Evolutionary conservation across 208 protist genomes (phyloP).

Genomic region (Leishmania lainsoni): DNA sequence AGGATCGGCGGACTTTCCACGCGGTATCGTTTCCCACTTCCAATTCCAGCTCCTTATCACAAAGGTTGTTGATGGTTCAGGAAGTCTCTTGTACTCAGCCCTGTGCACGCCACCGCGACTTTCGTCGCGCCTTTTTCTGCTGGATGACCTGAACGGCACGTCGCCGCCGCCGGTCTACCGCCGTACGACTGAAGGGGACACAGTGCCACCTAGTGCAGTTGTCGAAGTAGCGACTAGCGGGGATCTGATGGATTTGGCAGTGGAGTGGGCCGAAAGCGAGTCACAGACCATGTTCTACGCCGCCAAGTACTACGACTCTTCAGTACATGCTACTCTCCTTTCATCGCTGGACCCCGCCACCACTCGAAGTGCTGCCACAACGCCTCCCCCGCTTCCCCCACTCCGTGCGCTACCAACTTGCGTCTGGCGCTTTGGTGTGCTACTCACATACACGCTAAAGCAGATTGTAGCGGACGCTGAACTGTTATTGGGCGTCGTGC

Average conservation of each 20-base stretch:
- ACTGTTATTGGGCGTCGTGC: constrained; percentile 17
- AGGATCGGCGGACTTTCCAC: background rate
- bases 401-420: constrained; percentile 15
- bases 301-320: constrained; percentile 62
- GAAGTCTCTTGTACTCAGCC: constrained; percentile 17
- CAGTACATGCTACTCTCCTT: constrained; percentile 28
- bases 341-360: constrained; percentile 8
- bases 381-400: background rate
- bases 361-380: background rate
- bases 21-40: background rate
- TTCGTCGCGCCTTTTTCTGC: constrained; percentile 15
- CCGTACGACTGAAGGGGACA: background rate
- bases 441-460: constrained; percentile 44
- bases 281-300: constrained; percentile 58
- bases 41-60: background rate
- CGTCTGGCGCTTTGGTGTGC: constrained; percentile 41
- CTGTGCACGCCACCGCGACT: constrained; percentile 30
- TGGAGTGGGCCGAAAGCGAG: constrained; percentile 61
- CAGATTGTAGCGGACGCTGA: constrained; percentile 33
- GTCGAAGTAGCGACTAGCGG: constrained; percentile 30
- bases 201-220: background rate
- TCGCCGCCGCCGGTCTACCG: constrained; percentile 10
- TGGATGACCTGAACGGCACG: constrained; percentile 3
- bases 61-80: background rate
- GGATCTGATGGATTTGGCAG: constrained; percentile 52